Percentiles rank a stretch among this genome's conserved stretches.
These are phyloP conservation scores for Aspergillus floridensis DNA, from an alignment of 2,329 filamentous ascomycete species.

Conservation along the genomic window DNA sequence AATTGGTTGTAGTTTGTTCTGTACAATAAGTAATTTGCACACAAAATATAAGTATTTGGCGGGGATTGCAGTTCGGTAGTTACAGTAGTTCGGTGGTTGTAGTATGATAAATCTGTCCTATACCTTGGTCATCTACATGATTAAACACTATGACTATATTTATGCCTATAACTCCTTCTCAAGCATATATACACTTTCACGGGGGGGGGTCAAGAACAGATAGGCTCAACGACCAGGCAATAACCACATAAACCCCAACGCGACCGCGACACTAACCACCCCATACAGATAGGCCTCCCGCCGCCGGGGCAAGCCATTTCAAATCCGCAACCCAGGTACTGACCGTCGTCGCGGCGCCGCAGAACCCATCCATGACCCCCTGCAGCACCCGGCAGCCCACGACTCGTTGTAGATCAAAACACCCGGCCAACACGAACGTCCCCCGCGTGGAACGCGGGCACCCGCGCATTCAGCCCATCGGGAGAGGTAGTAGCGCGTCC, in stretches of 20 bases:
- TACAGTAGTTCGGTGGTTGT: not conserved
- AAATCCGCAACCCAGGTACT: slow-evolving; percentile 67
- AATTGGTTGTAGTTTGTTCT: slow-evolving; percentile 33
- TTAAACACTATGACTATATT: not conserved
- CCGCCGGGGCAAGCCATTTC: slow-evolving; percentile 48
- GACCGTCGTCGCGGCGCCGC: slow-evolving; percentile 64
- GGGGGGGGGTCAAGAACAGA: slow-evolving; percentile 26
- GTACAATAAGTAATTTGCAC: slow-evolving; percentile 41
- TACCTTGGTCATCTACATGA: no score
- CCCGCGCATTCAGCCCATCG: slow-evolving; percentile 65
- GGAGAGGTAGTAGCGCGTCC: slow-evolving; percentile 71
- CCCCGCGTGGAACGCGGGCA: slow-evolving; percentile 72
- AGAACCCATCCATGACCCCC: slow-evolving; percentile 66
- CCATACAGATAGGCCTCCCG: slow-evolving; percentile 63
- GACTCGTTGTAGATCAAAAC: slow-evolving; percentile 74
- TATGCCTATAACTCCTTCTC: not conserved
- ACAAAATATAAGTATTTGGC: slow-evolving; percentile 32
- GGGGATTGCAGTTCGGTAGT: slow-evolving; percentile 18
- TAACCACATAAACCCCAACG: slow-evolving; percentile 48
- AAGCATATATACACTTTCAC: no score
- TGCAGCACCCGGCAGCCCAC: slow-evolving; percentile 66
- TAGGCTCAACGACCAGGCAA: slow-evolving; percentile 54
- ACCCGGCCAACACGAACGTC: slow-evolving; percentile 78
- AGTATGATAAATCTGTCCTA: no score
- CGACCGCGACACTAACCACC: slow-evolving; percentile 46